Conservation (phyloP, 208 protist genomes). For the Zelonia costaricensis region DNA sequence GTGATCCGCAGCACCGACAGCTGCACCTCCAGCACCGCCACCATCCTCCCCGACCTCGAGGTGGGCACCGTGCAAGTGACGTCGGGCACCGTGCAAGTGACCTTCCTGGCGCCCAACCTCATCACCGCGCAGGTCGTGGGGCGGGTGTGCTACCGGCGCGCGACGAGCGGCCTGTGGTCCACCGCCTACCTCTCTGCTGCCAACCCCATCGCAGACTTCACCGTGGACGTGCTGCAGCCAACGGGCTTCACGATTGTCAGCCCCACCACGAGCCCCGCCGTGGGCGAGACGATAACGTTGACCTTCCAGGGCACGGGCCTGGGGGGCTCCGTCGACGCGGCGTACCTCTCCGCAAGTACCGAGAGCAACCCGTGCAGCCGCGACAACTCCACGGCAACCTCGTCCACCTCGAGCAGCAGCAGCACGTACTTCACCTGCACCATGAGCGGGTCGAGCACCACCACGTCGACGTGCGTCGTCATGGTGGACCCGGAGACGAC, state of each 20-base stretch:
- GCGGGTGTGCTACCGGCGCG: conserved; percentile 75
- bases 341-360: conserved; percentile 51
- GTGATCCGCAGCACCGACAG: conserved; percentile 44
- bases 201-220: conserved; percentile 55
- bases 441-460: conserved; percentile 33
- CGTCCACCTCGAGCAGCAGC: neutral
- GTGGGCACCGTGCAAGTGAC: conserved; percentile 35
- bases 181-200: conserved; percentile 46
- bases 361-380: conserved; percentile 35
- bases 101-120: conserved; percentile 70
- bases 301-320: conserved; percentile 69
- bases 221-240: conserved; percentile 81
- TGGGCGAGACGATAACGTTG: conserved; percentile 58
- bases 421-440: conserved; percentile 40
- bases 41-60: conserved; percentile 63
- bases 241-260: conserved; percentile 52
- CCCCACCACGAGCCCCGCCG: conserved; percentile 28
- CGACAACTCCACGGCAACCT: neutral
- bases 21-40: conserved; percentile 59
- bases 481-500: conserved; percentile 48
- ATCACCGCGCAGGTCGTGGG: conserved; percentile 50
- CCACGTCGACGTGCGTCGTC: conserved; percentile 52
- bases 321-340: conserved; percentile 46
- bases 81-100: conserved; percentile 17
- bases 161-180: conserved; percentile 48